Percentiles rank a stretch among this genome's conserved stretches.
These are phyloP conservation scores for Saccharomycodes ludwigii DNA, from an alignment of 805 yeast species.

Conservation along the genomic window DNA sequence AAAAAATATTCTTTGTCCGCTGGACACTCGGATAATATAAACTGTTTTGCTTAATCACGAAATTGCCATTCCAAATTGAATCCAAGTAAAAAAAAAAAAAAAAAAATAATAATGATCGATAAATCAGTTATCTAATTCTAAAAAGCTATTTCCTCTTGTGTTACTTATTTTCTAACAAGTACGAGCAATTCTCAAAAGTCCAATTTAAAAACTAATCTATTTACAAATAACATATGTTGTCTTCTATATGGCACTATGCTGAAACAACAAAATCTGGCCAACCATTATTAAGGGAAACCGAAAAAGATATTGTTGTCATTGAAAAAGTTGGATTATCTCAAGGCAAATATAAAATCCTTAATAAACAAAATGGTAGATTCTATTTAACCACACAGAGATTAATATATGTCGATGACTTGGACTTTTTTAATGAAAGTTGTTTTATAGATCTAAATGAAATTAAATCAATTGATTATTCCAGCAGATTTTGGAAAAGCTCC, in stretches of 20 bases:
- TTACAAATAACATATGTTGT: too few relatives aligned
- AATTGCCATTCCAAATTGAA: too few relatives aligned
- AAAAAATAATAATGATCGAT: too few relatives aligned
- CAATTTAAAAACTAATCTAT: not conserved
- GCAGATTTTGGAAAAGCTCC: conserved; percentile 61
- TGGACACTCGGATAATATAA: too few relatives aligned
- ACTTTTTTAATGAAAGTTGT: conserved; percentile 32
- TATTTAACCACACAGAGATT: conserved; percentile 67
- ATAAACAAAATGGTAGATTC: conserved; percentile 62
- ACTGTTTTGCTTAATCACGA: too few relatives aligned
- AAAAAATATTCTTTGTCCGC: too few relatives aligned
- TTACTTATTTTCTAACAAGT: not conserved
- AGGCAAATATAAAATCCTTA: conserved; percentile 50
- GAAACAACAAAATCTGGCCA: conserved; percentile 28
- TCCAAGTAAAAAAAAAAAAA: too few relatives aligned
- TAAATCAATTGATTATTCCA: conserved; percentile 26
- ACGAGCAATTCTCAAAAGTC: not conserved
- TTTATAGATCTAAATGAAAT: conserved; percentile 34
- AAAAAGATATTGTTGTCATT: conserved; percentile 40
- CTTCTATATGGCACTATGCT: conserved; percentile 28
- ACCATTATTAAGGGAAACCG: conserved; percentile 30
- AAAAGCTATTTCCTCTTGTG: not conserved
- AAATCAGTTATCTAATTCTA: too few relatives aligned
- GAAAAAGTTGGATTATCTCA: conserved; percentile 65
- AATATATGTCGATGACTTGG: conserved; percentile 52